Conservation (phyloP, 495 filamentous ascomycete genomes). For the Amphirosellinia nigrospora region DNA sequence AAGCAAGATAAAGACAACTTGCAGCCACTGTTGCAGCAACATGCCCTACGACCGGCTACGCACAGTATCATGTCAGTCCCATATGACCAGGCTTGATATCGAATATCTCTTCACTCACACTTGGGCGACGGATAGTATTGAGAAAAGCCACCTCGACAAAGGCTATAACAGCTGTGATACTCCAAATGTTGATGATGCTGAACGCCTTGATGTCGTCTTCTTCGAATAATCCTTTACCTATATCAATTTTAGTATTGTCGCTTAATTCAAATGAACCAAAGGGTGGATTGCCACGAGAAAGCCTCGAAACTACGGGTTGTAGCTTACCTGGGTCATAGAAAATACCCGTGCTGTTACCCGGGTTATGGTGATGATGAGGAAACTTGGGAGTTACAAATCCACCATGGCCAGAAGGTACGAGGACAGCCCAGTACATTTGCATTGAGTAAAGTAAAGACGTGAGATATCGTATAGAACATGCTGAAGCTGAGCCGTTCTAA, state of each 20-base stretch:
- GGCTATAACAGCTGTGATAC: conserved; percentile 48
- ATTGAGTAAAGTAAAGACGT: conserved; percentile 53
- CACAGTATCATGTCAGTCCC: conserved; percentile 22
- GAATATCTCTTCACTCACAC: conserved; percentile 37
- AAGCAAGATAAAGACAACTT: conserved; percentile 51
- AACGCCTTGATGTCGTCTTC: conserved; percentile 47
- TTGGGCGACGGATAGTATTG: conserved; percentile 56
- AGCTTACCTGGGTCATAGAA: conserved; percentile 33
- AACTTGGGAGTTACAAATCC: conserved; percentile 32
- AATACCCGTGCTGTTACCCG: conserved; percentile 22
- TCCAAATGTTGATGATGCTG: conserved; percentile 53
- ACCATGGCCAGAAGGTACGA: conserved; percentile 47
- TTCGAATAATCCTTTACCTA: conserved; percentile 41
- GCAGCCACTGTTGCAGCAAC: conserved; percentile 44
- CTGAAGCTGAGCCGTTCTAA: conserved; percentile 52
- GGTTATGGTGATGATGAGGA: conserved; percentile 26
- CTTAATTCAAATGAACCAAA: neutral
- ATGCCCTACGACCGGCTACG: conserved; percentile 47
- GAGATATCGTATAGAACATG: conserved; percentile 54
- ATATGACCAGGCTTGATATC: neutral
- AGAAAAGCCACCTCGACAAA: conserved; percentile 53
- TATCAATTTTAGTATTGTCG: conserved; percentile 9
- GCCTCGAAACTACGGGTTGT: neutral
- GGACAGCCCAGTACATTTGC: conserved; percentile 53
- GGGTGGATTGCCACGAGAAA: neutral